phyloP scores from a whole-genome alignment of 495 filamentous ascomycete genomes.

The Hypoxylon intermedium region DNA sequence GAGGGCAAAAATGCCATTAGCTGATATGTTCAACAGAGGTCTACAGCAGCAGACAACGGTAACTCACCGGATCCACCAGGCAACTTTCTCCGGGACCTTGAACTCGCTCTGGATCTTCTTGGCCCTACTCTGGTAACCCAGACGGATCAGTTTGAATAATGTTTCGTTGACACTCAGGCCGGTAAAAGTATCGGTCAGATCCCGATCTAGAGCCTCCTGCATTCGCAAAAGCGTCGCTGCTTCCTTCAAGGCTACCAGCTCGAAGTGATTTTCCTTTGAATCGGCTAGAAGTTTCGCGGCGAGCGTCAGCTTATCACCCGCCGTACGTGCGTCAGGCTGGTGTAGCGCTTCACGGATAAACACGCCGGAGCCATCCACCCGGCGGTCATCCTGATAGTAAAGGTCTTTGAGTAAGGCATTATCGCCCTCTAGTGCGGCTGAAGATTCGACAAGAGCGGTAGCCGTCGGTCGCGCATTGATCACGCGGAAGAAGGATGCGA shows the following conservation, averaged over 20 bases:
- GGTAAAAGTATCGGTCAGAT: slow-evolving; percentile 75
- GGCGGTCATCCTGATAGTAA: slow-evolving; percentile 96
- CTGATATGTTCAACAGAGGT: background rate
- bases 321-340: slow-evolving; percentile 65
- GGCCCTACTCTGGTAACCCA: slow-evolving; percentile 78
- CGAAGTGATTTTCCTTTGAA: slow-evolving; percentile 77
- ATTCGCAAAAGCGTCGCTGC: slow-evolving; percentile 77
- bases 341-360: slow-evolving; percentile 81
- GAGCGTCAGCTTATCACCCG: slow-evolving; percentile 81
- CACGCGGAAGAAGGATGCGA: slow-evolving; percentile 90
- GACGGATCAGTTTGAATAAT: slow-evolving; percentile 77
- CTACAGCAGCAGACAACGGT: background rate
- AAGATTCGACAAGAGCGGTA: slow-evolving; percentile 86
- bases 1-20: background rate
- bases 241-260: slow-evolving; percentile 79
- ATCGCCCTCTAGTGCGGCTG: slow-evolving; percentile 72
- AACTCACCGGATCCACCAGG: slow-evolving; percentile 78
- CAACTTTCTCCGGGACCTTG: slow-evolving; percentile 86
- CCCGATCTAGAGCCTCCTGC: slow-evolving; percentile 84
- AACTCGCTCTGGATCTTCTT: slow-evolving; percentile 90
- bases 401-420: slow-evolving; percentile 88
- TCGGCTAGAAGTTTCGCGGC: slow-evolving; percentile 83
- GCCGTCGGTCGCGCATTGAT: slow-evolving; percentile 88
- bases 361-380: slow-evolving; percentile 85
- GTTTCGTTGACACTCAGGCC: slow-evolving; percentile 91